Percentiles rank a stretch among this genome's conserved stretches.
Evolutionary conservation across 805 yeast species (phyloP).

Genomic region (Candida silvicultrix): DNA sequence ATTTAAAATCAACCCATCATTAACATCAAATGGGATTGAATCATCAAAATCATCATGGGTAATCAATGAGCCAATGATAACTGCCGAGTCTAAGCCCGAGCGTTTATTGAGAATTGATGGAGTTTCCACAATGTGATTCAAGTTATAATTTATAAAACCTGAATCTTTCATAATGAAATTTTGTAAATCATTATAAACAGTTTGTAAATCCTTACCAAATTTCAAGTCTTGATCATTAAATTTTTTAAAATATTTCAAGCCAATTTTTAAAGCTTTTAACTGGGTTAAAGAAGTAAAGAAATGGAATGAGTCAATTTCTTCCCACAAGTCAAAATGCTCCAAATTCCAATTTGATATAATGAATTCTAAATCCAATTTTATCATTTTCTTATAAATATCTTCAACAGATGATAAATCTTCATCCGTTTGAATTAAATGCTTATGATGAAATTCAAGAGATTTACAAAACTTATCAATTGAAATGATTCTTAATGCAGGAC

Average conservation of each 20-base stretch:
- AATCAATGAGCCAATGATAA: constrained; percentile 38
- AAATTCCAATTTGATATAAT: constrained; percentile 54
- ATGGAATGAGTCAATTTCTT: constrained; percentile 71
- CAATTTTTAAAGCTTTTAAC: constrained; percentile 58
- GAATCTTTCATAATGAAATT: constrained; percentile 23
- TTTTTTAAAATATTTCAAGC: constrained; percentile 34
- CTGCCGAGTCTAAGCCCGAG: constrained; percentile 75
- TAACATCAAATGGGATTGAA: constrained; percentile 54
- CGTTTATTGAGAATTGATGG: constrained; percentile 45
- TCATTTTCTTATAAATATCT: constrained; percentile 40
- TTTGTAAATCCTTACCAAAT: constrained; percentile 16
- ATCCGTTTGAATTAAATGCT: constrained; percentile 22
- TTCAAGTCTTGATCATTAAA: constrained; percentile 24
- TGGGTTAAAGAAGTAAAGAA: constrained; percentile 77
- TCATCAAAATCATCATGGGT: constrained; percentile 44
- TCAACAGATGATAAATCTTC: constrained; percentile 22
- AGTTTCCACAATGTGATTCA: constrained; percentile 65
- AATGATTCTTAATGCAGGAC: constrained; percentile 78
- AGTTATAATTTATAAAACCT: constrained; percentile 29
- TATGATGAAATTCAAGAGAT: constrained; percentile 28
- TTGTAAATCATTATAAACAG: constrained; percentile 16
- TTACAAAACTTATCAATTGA: constrained; percentile 53
- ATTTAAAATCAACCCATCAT: constrained; percentile 50
- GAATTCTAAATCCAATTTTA: constrained; percentile 68
- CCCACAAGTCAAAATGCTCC: constrained; percentile 88